These are phyloP conservation scores for Dothiorella sarmentorum DNA, from an alignment of 2,329 filamentous ascomycete genomes.

Conservation along the genomic window DNA sequence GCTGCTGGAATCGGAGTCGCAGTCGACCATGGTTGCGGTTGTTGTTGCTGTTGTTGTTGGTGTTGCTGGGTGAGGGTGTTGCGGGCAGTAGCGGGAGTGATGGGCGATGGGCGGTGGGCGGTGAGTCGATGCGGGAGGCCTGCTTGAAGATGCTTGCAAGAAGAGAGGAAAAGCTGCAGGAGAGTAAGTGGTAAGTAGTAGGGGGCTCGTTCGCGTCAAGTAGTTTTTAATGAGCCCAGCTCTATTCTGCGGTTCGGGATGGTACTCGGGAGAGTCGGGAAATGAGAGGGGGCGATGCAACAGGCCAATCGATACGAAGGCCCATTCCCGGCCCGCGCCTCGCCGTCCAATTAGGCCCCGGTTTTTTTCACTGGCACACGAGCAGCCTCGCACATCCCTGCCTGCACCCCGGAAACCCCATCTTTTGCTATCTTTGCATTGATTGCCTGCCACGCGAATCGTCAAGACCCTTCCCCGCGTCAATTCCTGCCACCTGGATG, in stretches of 20 bases:
- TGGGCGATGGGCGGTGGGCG: neutral
- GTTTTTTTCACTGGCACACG: neutral
- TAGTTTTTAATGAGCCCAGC: slow-evolving; percentile 2
- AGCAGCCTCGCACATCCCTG: neutral
- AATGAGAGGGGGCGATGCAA: too few relatives aligned
- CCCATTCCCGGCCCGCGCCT: neutral
- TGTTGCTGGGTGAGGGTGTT: neutral
- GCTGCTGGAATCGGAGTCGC: neutral
- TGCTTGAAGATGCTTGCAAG: slow-evolving; percentile 4
- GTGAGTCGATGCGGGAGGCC: neutral
- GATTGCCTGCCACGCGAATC: neutral
- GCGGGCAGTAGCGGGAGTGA: too few relatives aligned
- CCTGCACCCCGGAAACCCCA: neutral
- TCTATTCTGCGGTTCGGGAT: too few relatives aligned
- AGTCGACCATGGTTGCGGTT: slow-evolving; percentile 4
- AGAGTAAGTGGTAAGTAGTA: neutral
- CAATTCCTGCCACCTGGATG: neutral
- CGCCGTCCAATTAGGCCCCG: neutral
- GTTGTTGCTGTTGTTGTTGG: neutral
- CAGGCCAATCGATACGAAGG: neutral
- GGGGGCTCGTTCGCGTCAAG: neutral
- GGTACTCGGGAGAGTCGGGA: too few relatives aligned
- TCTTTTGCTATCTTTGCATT: neutral
- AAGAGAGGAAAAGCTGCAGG: neutral
- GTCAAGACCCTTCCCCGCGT: slow-evolving; percentile 2